Evolutionary conservation across 345 rosid genomes (phyloP), one percentile per base, ranked within the genome.

Genomic region (Brassica cretica): DNA sequence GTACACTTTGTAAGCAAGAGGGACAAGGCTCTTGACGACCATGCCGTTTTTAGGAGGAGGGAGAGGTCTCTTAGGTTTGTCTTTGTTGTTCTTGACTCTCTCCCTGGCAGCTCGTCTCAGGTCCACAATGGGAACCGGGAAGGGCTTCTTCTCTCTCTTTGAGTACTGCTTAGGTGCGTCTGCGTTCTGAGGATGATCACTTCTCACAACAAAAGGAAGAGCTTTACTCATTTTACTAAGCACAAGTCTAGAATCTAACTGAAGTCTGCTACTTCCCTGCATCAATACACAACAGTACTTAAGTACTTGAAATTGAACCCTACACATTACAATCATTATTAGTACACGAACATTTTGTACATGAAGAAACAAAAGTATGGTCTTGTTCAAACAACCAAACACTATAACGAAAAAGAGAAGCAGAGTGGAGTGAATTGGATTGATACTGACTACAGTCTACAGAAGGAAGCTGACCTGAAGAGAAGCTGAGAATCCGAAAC

Each of bases 31-130:
- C 83, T 85, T 85, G 29, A 92, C 88, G 49, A 90, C 71, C 86
- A 95, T 82, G 35, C 99, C 98, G 29, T 82, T 88, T 81, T 81
- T 95, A 1, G 98, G 96, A 78, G 99, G 91, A 61, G 88, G 85
- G 30, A 78, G 24, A 46, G 84, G 89, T 79, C 77, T 85, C 76
- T 67, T 89, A 39, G 98, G 96, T 55, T 86, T 84, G 68, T 86
- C 90, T 81, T 78, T 86, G 69, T 85, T 85, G 59, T 89, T 90
- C 83, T 91, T 92, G 61, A 88, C 81, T 82, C 97, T 92, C 82
- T 91, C 91, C 85, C 99, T 88, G 9, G 97, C 98, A 62, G 94
- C 94, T 73, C 98, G 89, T 75, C 99, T 86, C 74, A 95, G 83
- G 79, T 95, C 97, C 71, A 92, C 78, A 46, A 91, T 83, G 11